phyloP scores from a whole-genome alignment of 441 rosid genomes.

The Melastoma candidum region DNA sequence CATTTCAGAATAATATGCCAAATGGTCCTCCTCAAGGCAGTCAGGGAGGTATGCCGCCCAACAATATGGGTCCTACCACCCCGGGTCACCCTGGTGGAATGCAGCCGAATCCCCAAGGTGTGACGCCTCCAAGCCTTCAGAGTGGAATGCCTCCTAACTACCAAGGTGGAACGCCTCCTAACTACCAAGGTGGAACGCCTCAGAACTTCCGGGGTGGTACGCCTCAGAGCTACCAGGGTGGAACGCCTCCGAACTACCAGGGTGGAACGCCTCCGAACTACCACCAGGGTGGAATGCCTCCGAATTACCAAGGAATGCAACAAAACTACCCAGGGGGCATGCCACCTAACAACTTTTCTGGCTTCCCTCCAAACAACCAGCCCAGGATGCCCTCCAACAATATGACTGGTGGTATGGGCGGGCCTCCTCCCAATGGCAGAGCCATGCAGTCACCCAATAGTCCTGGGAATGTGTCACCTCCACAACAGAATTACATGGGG shows the following conservation, averaged over 20 bases:
- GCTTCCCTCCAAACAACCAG: neutral
- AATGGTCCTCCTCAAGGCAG: conserved; percentile 8
- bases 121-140: no score
- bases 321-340: conserved; percentile 21
- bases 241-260: neutral
- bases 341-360: conserved; percentile 17
- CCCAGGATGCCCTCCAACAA: no score
- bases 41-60: conserved; percentile 7
- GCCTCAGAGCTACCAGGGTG: neutral
- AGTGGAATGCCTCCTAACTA: neutral
- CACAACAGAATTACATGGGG: no score
- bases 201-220: neutral
- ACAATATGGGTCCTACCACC: neutral
- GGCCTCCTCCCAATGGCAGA: no score
- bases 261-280: conserved; percentile 1
- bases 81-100: no score
- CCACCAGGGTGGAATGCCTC: conserved; percentile 5
- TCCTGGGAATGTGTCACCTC: no score
- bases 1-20: conserved; percentile 24
- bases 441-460: no score
- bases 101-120: no score
- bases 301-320: conserved; percentile 11
- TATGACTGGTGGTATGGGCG: no score
- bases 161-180: neutral
- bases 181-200: neutral